Percentiles rank a stretch among this genome's conserved stretches.
Evolutionary conservation across 257 asterid genomes (phyloP).

Genomic region (Lycium ferocissimum): DNA sequence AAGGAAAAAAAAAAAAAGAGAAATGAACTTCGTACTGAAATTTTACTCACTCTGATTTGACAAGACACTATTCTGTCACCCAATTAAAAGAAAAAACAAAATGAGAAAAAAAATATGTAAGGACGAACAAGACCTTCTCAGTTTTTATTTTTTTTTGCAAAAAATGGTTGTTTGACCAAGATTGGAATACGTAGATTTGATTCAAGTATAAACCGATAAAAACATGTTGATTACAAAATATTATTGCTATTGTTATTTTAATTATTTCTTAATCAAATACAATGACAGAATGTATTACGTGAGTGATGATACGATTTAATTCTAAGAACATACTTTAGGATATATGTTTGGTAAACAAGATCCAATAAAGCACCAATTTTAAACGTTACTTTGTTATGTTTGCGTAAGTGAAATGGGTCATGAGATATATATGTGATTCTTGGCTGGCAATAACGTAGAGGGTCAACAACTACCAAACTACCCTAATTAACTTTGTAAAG

Average conservation of each 20-base stretch:
- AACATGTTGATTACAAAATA: too few relatives aligned
- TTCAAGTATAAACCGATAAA: too few relatives aligned
- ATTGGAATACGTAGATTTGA: background rate
- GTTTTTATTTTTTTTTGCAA: background rate
- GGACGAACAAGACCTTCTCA: background rate
- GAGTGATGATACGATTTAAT: background rate
- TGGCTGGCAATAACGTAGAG: background rate
- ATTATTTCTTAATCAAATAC: background rate
- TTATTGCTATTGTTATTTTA: too few relatives aligned
- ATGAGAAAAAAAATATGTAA: background rate
- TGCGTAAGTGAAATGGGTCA: background rate
- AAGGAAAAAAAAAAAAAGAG: background rate
- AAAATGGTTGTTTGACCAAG: background rate
- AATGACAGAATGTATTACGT: background rate
- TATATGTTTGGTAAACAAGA: background rate
- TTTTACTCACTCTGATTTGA: background rate
- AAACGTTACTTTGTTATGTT: background rate
- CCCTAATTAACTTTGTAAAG: background rate
- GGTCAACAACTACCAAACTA: slow-evolving; percentile 25
- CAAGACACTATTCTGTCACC: background rate
- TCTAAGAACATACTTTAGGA: background rate
- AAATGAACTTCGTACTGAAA: background rate
- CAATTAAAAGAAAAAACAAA: background rate
- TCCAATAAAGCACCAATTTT: background rate
- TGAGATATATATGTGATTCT: background rate